Base-by-base conservation (phyloP, 805 yeast species). In the Saccharomycopsis microspora region DNA sequence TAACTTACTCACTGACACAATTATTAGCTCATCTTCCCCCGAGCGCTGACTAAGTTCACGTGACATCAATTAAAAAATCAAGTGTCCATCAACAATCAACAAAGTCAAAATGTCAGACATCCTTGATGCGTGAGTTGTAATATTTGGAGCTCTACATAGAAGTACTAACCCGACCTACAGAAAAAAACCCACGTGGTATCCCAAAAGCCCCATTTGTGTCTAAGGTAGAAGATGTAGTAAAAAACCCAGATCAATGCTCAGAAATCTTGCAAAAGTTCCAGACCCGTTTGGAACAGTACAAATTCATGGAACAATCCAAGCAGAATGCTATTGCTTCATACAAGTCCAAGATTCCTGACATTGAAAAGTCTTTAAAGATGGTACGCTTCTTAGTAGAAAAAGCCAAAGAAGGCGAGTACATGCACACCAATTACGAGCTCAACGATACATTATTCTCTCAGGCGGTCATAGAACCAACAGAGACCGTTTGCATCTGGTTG, bases 201-300 rank as follows among this genome's bases (percentile, higher is more conserved):
- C 98, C 98, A 5, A 84, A 85, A 60, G 98, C 98, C 1, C 96
- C 94, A 39, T 93, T 93, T 63, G 79, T 93, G 45, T 94, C 84
- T 53, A 77, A 78, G 48, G 93, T 89, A 6, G 93, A 80, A 48
- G 82, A 78, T 44, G 76, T 80, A 56, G 74, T 88, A 53, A 82
- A 78, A 58, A 71, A 73, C 55, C 72, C 80, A 3, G 80, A 74
- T 41, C 90, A 86, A 57, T 86, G 83, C 49, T 86, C 82, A 44
- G 61, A 73, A 40, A 71, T 83, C 35, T 75, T 90, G 67, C 70
- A 72, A 43, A 74, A 83, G 56, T 81, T 89, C 62, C 96, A 90
- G 65, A 93, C 86, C 58, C 74, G 95, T 62, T 64, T 87, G 49
- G 90, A 87, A 45, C 95, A 88, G 62, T 88, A 88, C 68, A 85